Evolutionary conservation across 257 asterid species (phyloP).

Genomic region (Jaltomata sinuosa): DNA sequence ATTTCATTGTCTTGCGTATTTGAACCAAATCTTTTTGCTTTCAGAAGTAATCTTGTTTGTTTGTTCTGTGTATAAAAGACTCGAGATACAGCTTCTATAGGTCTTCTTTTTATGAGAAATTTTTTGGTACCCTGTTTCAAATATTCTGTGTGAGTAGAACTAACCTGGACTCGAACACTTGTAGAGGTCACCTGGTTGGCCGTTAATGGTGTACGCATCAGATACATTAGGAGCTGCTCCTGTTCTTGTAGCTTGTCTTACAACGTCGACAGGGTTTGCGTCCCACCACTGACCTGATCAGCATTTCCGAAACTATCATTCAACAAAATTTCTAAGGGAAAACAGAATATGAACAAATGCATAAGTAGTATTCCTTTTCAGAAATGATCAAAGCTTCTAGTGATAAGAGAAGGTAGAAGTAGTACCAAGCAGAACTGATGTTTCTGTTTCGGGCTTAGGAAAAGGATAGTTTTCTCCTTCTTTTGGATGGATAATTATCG

Average conservation of each 20-base stretch:
- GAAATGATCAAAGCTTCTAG: neutral
- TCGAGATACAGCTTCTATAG: neutral
- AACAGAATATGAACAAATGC: neutral
- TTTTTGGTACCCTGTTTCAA: neutral
- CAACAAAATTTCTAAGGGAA: neutral
- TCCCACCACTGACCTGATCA: conserved; percentile 96
- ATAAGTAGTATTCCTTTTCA: neutral
- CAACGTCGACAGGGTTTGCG: conserved; percentile 64
- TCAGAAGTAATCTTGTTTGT: neutral
- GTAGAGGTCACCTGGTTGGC: conserved; percentile 92
- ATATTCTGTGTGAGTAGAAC: neutral
- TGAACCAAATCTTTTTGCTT: neutral
- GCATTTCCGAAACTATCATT: neutral
- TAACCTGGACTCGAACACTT: conserved; percentile 68
- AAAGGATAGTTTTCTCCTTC: conserved; percentile 66
- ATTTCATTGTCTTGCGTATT: neutral
- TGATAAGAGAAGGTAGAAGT: neutral
- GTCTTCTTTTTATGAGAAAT: neutral
- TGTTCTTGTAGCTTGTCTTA: conserved; percentile 59
- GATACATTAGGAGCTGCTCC: conserved; percentile 81
- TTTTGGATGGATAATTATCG: conserved; percentile 56
- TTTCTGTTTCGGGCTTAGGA: conserved; percentile 60
- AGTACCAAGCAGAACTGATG: conserved; percentile 67
- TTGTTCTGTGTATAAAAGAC: neutral
- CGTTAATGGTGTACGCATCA: conserved; percentile 78